Conservation (phyloP, 441 rosid species). For the Daphne laureola region DNA sequence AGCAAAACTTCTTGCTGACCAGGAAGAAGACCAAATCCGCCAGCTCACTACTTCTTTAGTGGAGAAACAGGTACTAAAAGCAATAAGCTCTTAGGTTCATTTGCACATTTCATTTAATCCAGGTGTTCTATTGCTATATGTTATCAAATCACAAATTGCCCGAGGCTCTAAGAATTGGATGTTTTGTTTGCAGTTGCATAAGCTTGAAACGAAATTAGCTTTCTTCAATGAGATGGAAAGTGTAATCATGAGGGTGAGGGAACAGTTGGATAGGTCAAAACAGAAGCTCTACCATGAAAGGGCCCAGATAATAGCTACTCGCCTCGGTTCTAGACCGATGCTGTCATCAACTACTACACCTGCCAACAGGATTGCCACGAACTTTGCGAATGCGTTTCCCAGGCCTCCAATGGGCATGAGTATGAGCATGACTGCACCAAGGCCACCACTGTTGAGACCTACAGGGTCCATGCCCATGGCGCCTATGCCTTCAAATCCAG, state of each 20-base stretch:
- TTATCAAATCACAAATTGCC: background rate
- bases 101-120: background rate
- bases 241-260: conserved; percentile 59
- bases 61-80: conserved; percentile 72
- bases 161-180: conserved; percentile 8
- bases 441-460: conserved; percentile 69
- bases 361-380: conserved; percentile 61
- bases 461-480: conserved; percentile 28
- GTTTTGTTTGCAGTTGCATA: conserved; percentile 46
- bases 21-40: conserved; percentile 84
- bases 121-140: background rate
- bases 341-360: conserved; percentile 46
- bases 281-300: conserved; percentile 87
- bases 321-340: conserved; percentile 70
- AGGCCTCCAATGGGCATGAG: conserved; percentile 59
- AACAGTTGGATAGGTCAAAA: conserved; percentile 84
- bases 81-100: conserved; percentile 1
- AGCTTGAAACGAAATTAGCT: conserved; percentile 73
- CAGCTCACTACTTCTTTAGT: conserved; percentile 61
- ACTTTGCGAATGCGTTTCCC: conserved; percentile 45
- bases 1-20: conserved; percentile 76
- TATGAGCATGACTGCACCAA: conserved; percentile 31
- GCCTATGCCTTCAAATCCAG: conserved; percentile 37
- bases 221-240: conserved; percentile 77
- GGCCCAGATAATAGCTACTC: conserved; percentile 85